Evolutionary conservation across 2,329 filamentous ascomycete genomes (phyloP), one percentile per base, ranked within the genome.

Genomic region (Fonsecaea nubica): DNA sequence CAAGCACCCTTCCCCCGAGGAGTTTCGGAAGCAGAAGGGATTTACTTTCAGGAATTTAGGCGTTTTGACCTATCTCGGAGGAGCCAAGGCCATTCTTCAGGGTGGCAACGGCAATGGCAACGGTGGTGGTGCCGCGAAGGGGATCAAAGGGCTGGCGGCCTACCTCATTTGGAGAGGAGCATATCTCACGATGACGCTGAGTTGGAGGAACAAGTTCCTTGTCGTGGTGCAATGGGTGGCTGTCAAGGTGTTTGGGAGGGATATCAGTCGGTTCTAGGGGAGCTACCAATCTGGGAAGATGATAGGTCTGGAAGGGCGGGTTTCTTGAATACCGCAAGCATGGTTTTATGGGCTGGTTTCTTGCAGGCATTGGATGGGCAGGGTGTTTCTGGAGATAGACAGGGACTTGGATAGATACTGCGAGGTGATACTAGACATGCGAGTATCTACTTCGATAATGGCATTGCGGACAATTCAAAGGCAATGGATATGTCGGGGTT

Each of bases 21-120:
- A 62, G n/a, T 73, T 63, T 52, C 60, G 38, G 7, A 25, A 62
- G 15, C 30, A 69, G 1, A 65, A 74, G 0, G 75, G 78, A 5
- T 89, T 88, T 73, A 82, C 80, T 1, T 89, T 84, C 77, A 82
- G 80, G 36, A 84, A 88, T 67, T 74, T 88, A 62, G 86, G 86
- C 2, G 82, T 85, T 2, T 79, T 89, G 78, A 86, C 86, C 0
- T 88, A 88, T 61, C 80, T 88, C 18, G 86, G 86, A 0, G 82
- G 83, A 33, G 84, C 83, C 73, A 84, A 83, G 38, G 86, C 85
- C 0, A 75, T 88, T 58, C 80, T 89, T 75, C 86, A 89, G 72
- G 76, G 81, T 13, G 79, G 79, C 4, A 70, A 70, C 13, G 66
- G 52, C 4, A 70, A 70, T 13, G 35, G 45, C 15, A 59, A 61